Conservation (phyloP, 345 rosid genomes). For the Carallia brachiata region DNA sequence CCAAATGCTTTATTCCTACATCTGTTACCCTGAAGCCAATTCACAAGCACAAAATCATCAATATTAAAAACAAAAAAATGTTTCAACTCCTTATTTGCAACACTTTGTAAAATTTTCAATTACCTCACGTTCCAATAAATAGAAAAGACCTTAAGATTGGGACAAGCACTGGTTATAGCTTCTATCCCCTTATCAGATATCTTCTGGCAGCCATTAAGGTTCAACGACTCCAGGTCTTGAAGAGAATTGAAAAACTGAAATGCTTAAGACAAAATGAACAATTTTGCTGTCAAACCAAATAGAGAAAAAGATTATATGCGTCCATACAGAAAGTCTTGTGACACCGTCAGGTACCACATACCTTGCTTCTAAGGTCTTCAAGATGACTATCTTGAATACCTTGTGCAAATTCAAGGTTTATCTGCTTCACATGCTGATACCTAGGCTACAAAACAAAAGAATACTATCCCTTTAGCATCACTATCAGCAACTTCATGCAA, state of each 20-base stretch:
- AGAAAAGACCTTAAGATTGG: constrained; percentile 67
- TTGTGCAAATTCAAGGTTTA: constrained; percentile 84
- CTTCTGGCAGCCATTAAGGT: constrained; percentile 94
- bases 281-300: neutral
- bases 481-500: neutral
- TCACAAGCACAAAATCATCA: constrained; percentile 9
- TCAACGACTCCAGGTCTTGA: constrained; percentile 61
- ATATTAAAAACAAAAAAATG: constrained; percentile 5
- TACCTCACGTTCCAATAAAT: constrained; percentile 97
- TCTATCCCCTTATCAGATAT: constrained; percentile 81
- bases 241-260: constrained; percentile 58
- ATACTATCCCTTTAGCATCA: neutral
- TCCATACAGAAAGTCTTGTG: neutral
- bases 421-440: constrained; percentile 59
- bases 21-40: constrained; percentile 66
- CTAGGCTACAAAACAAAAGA: constrained; percentile 51
- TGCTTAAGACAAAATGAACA: constrained; percentile 8
- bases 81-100: constrained; percentile 2
- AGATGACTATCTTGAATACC: constrained; percentile 75
- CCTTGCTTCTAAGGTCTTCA: constrained; percentile 52
- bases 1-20: constrained; percentile 53
- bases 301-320: neutral
- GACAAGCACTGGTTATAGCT: constrained; percentile 58
- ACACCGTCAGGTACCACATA: constrained; percentile 7
- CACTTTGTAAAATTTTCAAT: constrained; percentile 13